phyloP scores from a whole-genome alignment of 805 yeast species.

The Lachancea nothofagi region DNA sequence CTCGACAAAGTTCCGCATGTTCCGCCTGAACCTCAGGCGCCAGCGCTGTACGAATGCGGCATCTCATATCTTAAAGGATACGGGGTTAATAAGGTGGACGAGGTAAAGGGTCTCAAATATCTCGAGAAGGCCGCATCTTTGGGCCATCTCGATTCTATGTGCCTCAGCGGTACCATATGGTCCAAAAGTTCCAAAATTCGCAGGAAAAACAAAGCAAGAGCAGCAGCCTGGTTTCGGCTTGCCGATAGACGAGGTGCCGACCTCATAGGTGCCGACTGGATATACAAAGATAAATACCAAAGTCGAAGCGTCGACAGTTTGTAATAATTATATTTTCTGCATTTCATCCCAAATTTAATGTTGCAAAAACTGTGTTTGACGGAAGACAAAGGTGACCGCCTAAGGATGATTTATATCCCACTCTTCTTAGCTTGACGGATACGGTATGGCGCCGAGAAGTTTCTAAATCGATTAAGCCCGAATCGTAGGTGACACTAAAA shows the following conservation, averaged over 20 bases:
- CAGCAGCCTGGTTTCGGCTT: slow-evolving; percentile 65
- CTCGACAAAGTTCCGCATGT: slow-evolving; percentile 34
- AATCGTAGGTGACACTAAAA: too few species aligned
- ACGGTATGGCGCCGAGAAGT: too few species aligned
- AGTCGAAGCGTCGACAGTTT: slow-evolving; percentile 3
- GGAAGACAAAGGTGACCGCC: too few species aligned
- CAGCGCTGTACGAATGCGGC: slow-evolving; percentile 59
- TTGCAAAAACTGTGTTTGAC: too few species aligned
- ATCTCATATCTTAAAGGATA: slow-evolving; percentile 50
- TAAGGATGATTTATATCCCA: too few species aligned
- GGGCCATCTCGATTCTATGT: slow-evolving; percentile 65
- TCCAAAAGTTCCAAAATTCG: slow-evolving; percentile 45
- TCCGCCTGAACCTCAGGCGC: slow-evolving; percentile 41
- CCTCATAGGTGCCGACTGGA: slow-evolving; percentile 68
- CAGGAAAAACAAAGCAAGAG: slow-evolving; percentile 53
- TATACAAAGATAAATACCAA: slow-evolving; percentile 60
- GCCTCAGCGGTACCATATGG: slow-evolving; percentile 66
- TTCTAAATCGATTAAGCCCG: too few species aligned
- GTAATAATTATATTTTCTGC: slow-evolving; percentile 4
- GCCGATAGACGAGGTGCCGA: slow-evolving; percentile 59
- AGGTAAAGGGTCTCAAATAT: slow-evolving; percentile 49
- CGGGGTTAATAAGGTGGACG: slow-evolving; percentile 46
- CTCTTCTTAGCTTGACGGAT: too few species aligned
- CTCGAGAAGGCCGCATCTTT: slow-evolving; percentile 60
- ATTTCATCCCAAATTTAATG: too few species aligned